Base-by-base conservation (phyloP, 2,329 filamentous ascomycete genomes). In the Penicillium sp. region DNA sequence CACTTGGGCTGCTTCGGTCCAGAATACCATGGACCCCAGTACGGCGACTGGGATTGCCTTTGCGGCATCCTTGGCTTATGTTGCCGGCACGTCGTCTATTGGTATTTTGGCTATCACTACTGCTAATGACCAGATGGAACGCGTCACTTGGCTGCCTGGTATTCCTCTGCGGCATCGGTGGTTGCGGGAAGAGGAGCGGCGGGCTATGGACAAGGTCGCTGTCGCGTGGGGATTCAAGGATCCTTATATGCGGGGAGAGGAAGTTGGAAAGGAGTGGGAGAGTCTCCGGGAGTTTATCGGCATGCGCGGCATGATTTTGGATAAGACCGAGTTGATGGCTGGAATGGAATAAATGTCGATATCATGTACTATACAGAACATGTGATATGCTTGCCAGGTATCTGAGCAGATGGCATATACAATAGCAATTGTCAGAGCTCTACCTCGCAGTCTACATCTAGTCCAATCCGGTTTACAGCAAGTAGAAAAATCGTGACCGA, bases 211-310 rank as follows among this genome's bases (percentile, higher is more conserved):
- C 73, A 84, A 81, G 64, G 82, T 98, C 49, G 90, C 91, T 0
- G 82, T 85, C 57, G 86, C 89, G 0, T 98, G 93, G 89, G 93
- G 93, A 0, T 98, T 96, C 72, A 86, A 86, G 62, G 88, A 95
- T 66, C 72, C 77, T 25, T 84, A 81, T 75, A 83, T 85, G 66
- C 81, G 88, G 65, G 93, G 93, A 1, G 90, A 96, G 66, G 93
- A 98, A 72, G 87, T 90, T 57, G 92, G 93, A 0, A 79, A 83
- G 46, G 92, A 96, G 55, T 98, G 93, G 89, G 86, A 95, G 61
- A 81, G 80, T 28, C 75, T 98, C 55, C 82, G 85, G 58, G 88
- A 96, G 72, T 93, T 89, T 72, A 83, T 90, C 61, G 82, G 88
- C 32, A 79, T 87, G 63, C 85, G 87, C 65, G 87, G 88, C 25